These are phyloP conservation scores for Sarocladiaceae sp. DNA, from an alignment of 2,329 filamentous ascomycete species.

Conservation along the genomic window DNA sequence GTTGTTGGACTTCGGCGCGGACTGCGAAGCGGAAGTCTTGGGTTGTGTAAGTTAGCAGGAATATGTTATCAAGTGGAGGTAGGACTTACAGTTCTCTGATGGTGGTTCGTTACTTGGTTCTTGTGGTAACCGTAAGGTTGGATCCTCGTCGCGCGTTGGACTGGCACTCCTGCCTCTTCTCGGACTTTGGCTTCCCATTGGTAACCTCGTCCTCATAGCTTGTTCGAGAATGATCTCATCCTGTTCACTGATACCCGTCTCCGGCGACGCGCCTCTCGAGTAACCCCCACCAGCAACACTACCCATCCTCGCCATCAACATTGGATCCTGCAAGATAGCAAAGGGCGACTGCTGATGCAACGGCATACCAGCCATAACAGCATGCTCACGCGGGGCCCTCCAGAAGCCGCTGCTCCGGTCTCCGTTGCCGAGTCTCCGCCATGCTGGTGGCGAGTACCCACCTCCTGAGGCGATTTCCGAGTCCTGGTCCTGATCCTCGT, in stretches of 20 bases:
- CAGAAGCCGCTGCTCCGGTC: slow-evolving; percentile 57
- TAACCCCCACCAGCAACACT: not conserved
- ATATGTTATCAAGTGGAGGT: slow-evolving; percentile 15
- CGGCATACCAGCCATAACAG: slow-evolving; percentile 37
- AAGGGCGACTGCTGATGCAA: slow-evolving; percentile 4
- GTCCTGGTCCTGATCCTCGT: slow-evolving; percentile 30
- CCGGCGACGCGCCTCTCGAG: slow-evolving; percentile 14
- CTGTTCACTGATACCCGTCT: slow-evolving; percentile 29
- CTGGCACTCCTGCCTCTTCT: slow-evolving; percentile 44
- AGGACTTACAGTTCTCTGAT: slow-evolving; percentile 47
- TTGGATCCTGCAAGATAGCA: slow-evolving; percentile 2
- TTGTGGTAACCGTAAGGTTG: slow-evolving; percentile 12
- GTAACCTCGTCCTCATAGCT: slow-evolving; percentile 51
- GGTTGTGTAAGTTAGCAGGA: not conserved
- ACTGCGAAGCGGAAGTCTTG: slow-evolving; percentile 85
- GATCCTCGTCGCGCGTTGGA: slow-evolving; percentile 1
- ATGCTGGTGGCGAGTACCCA: slow-evolving; percentile 58
- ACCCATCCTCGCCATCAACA: not conserved
- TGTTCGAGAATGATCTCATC: slow-evolving; percentile 41
- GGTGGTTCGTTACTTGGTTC: slow-evolving; percentile 18
- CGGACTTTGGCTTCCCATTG: slow-evolving; percentile 51
- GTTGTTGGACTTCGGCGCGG: slow-evolving; percentile 82
- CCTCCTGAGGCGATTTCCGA: slow-evolving; percentile 45
- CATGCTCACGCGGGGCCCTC: slow-evolving; percentile 41
- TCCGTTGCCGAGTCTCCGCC: slow-evolving; percentile 57